Conservation (phyloP, 2,329 filamentous ascomycete genomes). For the Juglanconis juglandina region DNA sequence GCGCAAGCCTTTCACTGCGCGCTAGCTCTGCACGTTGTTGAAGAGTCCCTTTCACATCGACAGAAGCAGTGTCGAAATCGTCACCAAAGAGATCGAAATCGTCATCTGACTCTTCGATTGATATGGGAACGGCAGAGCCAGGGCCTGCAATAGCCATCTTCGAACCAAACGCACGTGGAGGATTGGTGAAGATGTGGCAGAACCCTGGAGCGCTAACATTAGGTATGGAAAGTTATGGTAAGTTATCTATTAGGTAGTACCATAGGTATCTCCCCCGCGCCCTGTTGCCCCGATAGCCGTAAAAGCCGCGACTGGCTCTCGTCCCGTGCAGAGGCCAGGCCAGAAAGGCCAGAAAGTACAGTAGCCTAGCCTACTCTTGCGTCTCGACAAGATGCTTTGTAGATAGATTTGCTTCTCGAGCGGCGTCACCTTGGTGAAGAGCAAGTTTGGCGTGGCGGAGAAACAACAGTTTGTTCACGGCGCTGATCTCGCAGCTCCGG, state of each 20-base stretch:
- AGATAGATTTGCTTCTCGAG: background rate
- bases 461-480: background rate
- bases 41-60: background rate
- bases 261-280: no score
- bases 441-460: background rate
- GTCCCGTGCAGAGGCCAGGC: no score
- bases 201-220: background rate
- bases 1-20: slow-evolving; percentile 13
- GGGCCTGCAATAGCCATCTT: background rate
- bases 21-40: slow-evolving; percentile 11
- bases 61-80: background rate
- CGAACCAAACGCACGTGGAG: background rate
- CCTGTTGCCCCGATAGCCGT: no score
- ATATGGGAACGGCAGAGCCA: background rate
- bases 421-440: background rate
- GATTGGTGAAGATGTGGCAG: background rate
- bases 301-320: no score
- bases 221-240: no score
- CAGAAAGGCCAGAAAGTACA: no score
- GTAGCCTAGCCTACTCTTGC: no score
- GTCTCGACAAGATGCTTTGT: background rate
- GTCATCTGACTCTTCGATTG: background rate
- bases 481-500: background rate
- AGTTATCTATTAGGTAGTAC: no score
- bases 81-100: slow-evolving; percentile 14